Conservation (phyloP, 257 asterid genomes). For the Anisodus tanguticus region DNA sequence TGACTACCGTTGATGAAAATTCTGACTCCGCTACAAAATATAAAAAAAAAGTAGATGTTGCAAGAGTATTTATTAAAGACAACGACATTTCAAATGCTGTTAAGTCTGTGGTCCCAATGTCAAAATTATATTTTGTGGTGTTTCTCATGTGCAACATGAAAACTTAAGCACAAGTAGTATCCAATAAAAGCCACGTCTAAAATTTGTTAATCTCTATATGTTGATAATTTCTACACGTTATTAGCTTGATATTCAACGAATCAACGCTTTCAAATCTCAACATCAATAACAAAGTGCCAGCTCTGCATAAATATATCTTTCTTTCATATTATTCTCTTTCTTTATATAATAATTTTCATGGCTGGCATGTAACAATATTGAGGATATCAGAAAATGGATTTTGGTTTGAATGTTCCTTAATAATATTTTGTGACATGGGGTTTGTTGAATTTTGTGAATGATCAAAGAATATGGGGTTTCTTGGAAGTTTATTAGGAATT, state of each 20-base stretch:
- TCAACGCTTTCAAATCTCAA: slow-evolving; percentile 28
- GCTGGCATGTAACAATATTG: neutral
- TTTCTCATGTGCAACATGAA: neutral
- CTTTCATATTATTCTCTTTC: neutral
- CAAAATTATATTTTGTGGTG: neutral
- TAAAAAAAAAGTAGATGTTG: slow-evolving; percentile 26
- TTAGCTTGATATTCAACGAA: neutral
- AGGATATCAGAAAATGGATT: slow-evolving; percentile 3
- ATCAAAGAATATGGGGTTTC: slow-evolving; percentile 56
- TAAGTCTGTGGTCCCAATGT: neutral
- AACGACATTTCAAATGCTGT: neutral
- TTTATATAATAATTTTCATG: neutral
- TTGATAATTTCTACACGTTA: neutral
- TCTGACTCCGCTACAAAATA: no score
- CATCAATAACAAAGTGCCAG: slow-evolving; percentile 5
- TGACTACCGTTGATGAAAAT: no score
- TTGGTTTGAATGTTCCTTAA: neutral
- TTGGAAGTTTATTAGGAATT: slow-evolving; percentile 49
- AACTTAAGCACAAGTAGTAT: neutral
- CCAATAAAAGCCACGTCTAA: neutral
- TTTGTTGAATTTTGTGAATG: slow-evolving; percentile 15
- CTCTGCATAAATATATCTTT: neutral
- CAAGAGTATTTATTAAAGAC: neutral
- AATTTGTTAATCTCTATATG: neutral
- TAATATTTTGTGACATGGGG: neutral